phyloP scores from a whole-genome alignment of 495 filamentous ascomycete genomes.

The Aspergillus taichungensis region DNA sequence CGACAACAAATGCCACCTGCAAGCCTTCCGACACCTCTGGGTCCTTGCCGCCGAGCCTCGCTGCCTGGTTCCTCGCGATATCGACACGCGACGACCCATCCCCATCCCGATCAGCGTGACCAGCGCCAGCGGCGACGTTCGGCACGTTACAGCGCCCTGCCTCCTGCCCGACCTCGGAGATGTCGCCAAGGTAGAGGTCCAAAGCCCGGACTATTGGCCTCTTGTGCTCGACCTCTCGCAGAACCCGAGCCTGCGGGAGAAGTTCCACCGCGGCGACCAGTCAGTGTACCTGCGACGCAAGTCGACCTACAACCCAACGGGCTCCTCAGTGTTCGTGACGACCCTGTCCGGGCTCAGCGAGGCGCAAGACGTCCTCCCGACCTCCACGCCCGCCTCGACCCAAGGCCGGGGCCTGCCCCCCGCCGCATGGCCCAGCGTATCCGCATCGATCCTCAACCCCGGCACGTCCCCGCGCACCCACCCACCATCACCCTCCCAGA shows the following conservation, averaged over 20 bases:
- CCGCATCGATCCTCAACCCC: slow-evolving; percentile 10
- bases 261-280: slow-evolving; percentile 62
- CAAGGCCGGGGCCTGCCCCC: slow-evolving; percentile 26
- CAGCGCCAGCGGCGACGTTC: slow-evolving; percentile 37
- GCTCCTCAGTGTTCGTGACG: slow-evolving; percentile 64
- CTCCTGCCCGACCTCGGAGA: slow-evolving; percentile 71
- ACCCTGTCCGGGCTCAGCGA: slow-evolving; percentile 48
- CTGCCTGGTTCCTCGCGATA: slow-evolving; percentile 77
- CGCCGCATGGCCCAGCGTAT: slow-evolving; percentile 16
- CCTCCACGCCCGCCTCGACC: slow-evolving; percentile 15
- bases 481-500: slow-evolving; percentile 24
- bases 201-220: slow-evolving; percentile 72
- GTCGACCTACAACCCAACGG: slow-evolving; percentile 54
- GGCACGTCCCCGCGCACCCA: slow-evolving; percentile 20
- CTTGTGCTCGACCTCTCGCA: slow-evolving; percentile 68
- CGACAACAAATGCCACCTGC: slow-evolving; percentile 88
- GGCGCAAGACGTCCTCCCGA: slow-evolving; percentile 30
- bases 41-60: slow-evolving; percentile 85
- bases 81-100: slow-evolving; percentile 70
- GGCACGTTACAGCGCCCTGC: slow-evolving; percentile 57
- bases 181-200: slow-evolving; percentile 58
- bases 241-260: slow-evolving; percentile 51
- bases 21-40: slow-evolving; percentile 98
- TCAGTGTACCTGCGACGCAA: slow-evolving; percentile 75
- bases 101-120: slow-evolving; percentile 58